Base-by-base conservation (phyloP, 78 protist genomes). In the Dictyostelium purpureum region DNA sequence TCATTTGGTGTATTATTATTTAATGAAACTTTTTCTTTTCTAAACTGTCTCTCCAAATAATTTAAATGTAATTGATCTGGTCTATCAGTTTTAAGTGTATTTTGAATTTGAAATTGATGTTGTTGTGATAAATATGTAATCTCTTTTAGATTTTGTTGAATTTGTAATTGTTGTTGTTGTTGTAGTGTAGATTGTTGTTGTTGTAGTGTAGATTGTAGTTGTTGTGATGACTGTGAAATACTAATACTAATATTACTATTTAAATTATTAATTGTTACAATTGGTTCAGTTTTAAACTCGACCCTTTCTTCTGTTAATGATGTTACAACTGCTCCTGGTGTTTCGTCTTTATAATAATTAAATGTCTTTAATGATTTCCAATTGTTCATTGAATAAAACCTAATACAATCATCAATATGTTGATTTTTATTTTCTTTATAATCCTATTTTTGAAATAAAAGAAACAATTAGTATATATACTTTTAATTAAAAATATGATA, bases 351-450 rank as follows among this genome's bases (percentile, higher is more conserved):
- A 9, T 52, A 47, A 35, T 73, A 73, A 28, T 51, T 37, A n/a
- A 63, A 71, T 42, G 83, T 31, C 33, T 85, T 85, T 11, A 85
- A 38, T 51, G 92, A 26, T 21, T 73, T 85, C 79, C 77, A 85
- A 21, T 35, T 38, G 43, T 77, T 70, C 9, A 56, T 37, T 16
- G 70, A 52, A 74, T 85, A 85, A 52, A 85, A 85, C 6, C 73
- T 47, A 26, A 85, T 73, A 73, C 92, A 85, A 73, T 85, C 92
- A 74, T 85, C 92, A n/a, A 73, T 51, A 57, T 56, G 66, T 57
- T 73, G 92, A 28, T 56, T 66, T 2, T 24, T 61, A n/a, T 77
- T 66, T 11, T 28, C 40, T 59, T 73, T 85, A 74, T 74, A 73
- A 74, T 85, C 92, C 85, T 77, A 42, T 57, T 24, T 21, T 43